Conservation (phyloP, 2,329 filamentous ascomycete genomes). For the Esteya vermicola region DNA sequence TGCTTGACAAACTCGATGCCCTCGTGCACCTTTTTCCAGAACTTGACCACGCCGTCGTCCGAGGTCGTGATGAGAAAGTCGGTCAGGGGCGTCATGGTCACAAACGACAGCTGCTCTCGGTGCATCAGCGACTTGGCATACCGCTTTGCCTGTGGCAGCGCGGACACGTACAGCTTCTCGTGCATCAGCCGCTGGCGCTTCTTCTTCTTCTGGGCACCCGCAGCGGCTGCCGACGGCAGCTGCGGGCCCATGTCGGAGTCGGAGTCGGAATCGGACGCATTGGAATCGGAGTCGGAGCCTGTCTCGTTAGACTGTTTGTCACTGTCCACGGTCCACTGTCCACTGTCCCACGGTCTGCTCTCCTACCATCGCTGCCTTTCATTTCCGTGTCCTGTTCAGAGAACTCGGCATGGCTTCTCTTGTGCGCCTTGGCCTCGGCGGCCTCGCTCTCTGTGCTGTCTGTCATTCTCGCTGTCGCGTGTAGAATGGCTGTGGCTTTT, state of each 20-base stretch:
- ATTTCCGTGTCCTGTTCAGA: conserved; percentile 26
- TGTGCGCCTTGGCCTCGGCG: conserved; percentile 24
- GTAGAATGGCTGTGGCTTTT: not conserved
- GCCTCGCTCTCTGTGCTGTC: conserved; percentile 14
- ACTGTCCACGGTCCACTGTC: not conserved
- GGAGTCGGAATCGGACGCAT: conserved; percentile 7
- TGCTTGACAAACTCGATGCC: conserved; percentile 98
- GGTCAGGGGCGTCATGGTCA: conserved; percentile 76
- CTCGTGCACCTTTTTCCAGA: conserved; percentile 91
- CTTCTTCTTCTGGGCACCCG: conserved; percentile 61
- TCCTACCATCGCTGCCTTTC: not conserved
- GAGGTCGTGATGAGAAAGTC: conserved; percentile 95
- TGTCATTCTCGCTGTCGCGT: conserved; percentile 4
- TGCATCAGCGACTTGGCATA: conserved; percentile 98
- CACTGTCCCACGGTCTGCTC: not conserved
- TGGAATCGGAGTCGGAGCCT: not conserved
- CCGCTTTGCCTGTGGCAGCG: conserved; percentile 63
- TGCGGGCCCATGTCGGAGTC: conserved; percentile 80
- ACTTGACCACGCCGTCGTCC: conserved; percentile 91
- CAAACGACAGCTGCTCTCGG: conserved; percentile 82
- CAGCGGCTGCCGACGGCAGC: conserved; percentile 61
- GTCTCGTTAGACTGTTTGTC: not conserved
- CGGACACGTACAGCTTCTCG: conserved; percentile 88
- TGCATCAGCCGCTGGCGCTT: conserved; percentile 83
- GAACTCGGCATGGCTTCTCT: conserved; percentile 43